Base-by-base conservation (phyloP, 805 yeast genomes). In the Metschnikowia dekortorum region DNA sequence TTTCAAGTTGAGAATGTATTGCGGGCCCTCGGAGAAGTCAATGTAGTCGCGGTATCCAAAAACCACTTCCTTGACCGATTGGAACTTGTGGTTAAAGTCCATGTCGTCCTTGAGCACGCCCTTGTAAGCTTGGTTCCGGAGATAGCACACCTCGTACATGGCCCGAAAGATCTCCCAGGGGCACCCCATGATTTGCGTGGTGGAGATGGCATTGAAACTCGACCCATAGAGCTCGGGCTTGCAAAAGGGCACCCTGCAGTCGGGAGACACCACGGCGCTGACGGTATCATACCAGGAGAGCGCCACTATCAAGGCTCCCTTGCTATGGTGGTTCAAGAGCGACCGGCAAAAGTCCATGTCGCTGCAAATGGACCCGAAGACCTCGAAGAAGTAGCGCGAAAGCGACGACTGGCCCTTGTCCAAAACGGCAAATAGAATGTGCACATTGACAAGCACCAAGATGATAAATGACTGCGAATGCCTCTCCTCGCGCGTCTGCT, bases 211-310 rank as follows among this genome's bases (percentile, higher is more conserved):
- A 50, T 71, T 75, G 29, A 61, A 68, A 8, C 69, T 63, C 4
- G 66, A 53, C 2, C 84, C 84, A 55, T 78, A 80, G 82, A 83
- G 80, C 16, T 64, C 70, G 8, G 78, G 75, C 30, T 70, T 73
- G 61, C 83, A 79, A 49, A 66, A 79, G 0, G 85, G 84, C 31
- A 79, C 57, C 14, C 85, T 62, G 55, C 80, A 79, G 60, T 80
- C 84, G 1, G 84, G 80, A 0, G 83, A 78, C 1, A 76, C 79
- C 11, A 81, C 64, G 1, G 84, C 81, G 30, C 79, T 66, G 4
- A 80, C 76, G 0, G 84, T 80, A 54, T 81, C 85, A 59, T 76
- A 80, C 85, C 85, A 81, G 0, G 83, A 74, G 13, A 81, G 59
- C n/a, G 78, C 80, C 6, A 79, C 74, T 30, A 78, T 65, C 1